Evolutionary conservation across 805 yeast genomes (phyloP), one percentile per base, ranked within the genome.

Genomic region (Tetrapisispora pingtungensis): DNA sequence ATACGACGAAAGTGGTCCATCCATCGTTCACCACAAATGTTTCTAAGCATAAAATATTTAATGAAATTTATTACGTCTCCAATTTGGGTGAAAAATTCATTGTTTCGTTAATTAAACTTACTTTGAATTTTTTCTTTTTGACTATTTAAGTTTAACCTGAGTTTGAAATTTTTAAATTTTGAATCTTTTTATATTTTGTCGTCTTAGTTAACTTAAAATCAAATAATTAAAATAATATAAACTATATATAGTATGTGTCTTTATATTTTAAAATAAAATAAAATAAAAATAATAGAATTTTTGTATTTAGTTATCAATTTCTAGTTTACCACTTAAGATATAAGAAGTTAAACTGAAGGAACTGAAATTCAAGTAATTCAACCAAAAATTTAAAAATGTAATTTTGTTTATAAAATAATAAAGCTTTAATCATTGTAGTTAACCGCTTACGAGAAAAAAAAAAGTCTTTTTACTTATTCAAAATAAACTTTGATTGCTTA

Each of bases 1-100:
- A 80, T 93, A 93, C 84, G 98, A 93, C 82, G 98, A 93, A 80
- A 86, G 96, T 76, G 98, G 98, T 69, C 98, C 98, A 66, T 88
- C 97, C 55, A 93, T 93, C 70, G 98, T 93, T 55, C 74, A 69
- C 65, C 72, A 68, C 68, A 69, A 69, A 57, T 69, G 74, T 69
- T 69, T 69, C 72, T 69, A 66, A 68, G 50, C 49, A 15, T 37
- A 37, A 37, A 28, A 27, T 28, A 37, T 28, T 19, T 28, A 37
- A 36, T 22, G 18, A 24, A 24, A 24, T 36, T 24, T n/a, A n/a
- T 36, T n/a, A 36, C 27, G 31, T 24, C 30, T 36, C 14, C 39
- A 24, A 24, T 24, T 36, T 15, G 31, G 39, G 30, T 36, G 39
- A 15, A 15, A 36, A 2, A 3, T 15, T n/a, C 5, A n/a, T 32